Conservation (phyloP, 2,329 filamentous ascomycete species). For the Cytospora chrysosperma region DNA sequence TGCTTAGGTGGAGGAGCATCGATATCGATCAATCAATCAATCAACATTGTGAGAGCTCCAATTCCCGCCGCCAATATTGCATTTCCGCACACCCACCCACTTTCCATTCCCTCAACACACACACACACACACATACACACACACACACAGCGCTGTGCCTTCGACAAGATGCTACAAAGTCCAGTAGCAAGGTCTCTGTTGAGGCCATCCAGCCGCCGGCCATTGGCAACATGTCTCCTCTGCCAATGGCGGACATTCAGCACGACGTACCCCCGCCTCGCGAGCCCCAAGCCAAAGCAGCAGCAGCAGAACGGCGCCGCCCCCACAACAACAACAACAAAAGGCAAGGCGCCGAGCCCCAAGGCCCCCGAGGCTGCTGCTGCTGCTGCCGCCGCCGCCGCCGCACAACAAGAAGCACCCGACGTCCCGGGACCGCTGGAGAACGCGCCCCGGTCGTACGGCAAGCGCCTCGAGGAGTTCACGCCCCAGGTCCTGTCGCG, state of each 20-base stretch:
- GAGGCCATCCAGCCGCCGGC: background rate
- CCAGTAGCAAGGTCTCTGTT: background rate
- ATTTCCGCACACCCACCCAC: no score
- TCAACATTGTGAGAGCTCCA: background rate
- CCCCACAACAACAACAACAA: no score
- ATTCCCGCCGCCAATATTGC: background rate
- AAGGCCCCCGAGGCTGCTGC: slow-evolving; percentile 25
- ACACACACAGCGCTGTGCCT: background rate
- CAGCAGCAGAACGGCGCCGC: slow-evolving; percentile 19
- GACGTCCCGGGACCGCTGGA: slow-evolving; percentile 46
- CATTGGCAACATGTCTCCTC: slow-evolving; percentile 41
- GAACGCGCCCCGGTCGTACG: slow-evolving; percentile 59
- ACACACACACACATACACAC: no score
- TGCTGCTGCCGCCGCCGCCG: no score
- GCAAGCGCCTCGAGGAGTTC: slow-evolving; percentile 54
- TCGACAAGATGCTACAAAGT: slow-evolving; percentile 15
- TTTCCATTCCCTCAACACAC: no score
- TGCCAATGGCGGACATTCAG: slow-evolving; percentile 54
- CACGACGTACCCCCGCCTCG: slow-evolving; percentile 40
- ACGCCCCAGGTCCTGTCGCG: slow-evolving; percentile 61
- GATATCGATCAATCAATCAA: no score
- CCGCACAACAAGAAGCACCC: slow-evolving; percentile 13
- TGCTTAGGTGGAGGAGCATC: background rate
- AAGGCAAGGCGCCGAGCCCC: slow-evolving; percentile 19
- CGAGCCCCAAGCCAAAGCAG: slow-evolving; percentile 23